These are phyloP conservation scores for Thozetella sp. DNA, from an alignment of 495 filamentous ascomycete genomes.

Conservation along the genomic window DNA sequence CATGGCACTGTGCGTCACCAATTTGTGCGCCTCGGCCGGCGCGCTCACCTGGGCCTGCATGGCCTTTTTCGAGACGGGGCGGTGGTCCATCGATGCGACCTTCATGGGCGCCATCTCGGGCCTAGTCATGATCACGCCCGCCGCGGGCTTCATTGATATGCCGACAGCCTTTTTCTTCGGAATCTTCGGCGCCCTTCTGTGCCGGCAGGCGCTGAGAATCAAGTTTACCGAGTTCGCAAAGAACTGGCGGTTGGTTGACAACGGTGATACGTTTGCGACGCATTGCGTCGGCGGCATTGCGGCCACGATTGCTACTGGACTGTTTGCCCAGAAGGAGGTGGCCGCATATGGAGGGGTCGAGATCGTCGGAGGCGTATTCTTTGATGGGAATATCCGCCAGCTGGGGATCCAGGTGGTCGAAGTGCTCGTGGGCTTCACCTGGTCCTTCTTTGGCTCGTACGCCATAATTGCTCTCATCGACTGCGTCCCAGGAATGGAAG, in stretches of 20 bases:
- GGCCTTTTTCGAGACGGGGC: conserved; percentile 83
- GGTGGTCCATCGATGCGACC: conserved; percentile 97
- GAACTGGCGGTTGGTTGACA: conserved; percentile 57
- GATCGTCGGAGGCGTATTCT: conserved; percentile 21
- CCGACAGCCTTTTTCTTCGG: conserved; percentile 85
- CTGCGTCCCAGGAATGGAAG: conserved; percentile 25
- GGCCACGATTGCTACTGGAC: conserved; percentile 75
- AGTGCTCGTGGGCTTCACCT: conserved; percentile 20
- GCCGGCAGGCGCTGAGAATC: conserved; percentile 88
- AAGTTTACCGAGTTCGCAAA: conserved; percentile 66
- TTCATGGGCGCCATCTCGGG: conserved; percentile 89
- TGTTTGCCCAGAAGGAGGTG: conserved; percentile 59
- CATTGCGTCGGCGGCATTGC: conserved; percentile 76
- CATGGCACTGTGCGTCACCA: conserved; percentile 95
- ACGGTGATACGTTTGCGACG: conserved; percentile 81
- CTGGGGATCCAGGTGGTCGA: conserved; percentile 26
- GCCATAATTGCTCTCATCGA: conserved; percentile 24
- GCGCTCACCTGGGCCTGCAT: conserved; percentile 83
- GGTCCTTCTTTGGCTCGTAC: conserved; percentile 24
- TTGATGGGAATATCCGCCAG: conserved; percentile 20
- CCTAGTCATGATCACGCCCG: conserved; percentile 82
- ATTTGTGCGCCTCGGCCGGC: conserved; percentile 83
- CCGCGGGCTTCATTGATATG: conserved; percentile 80
- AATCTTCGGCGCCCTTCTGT: conserved; percentile 80
- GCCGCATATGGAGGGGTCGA: conserved; percentile 26